phyloP scores from a whole-genome alignment of 2,329 filamentous ascomycete species.

The Endoconidiophora polonica region DNA sequence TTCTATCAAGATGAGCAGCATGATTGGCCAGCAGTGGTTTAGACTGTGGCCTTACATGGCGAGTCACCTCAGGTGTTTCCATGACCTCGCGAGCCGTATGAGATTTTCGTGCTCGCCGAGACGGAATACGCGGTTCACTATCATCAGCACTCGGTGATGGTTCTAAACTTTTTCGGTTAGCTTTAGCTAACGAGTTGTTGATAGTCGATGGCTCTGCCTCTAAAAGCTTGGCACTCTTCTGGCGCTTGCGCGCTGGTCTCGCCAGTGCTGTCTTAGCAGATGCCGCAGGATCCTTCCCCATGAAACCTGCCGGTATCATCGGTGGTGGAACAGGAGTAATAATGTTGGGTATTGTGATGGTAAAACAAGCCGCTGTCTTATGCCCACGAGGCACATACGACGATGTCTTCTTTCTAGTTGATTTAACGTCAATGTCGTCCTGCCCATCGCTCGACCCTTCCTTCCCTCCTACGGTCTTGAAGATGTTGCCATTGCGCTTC shows the following conservation, averaged over 20 bases:
- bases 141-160: too few relatives aligned
- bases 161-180: too few relatives aligned
- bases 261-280: background rate
- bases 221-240: background rate
- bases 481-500: background rate
- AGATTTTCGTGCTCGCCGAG: too few relatives aligned
- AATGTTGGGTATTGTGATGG: background rate
- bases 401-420: background rate
- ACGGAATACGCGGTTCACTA: too few relatives aligned
- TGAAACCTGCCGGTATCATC: background rate
- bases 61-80: too few relatives aligned
- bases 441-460: background rate
- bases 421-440: background rate
- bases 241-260: background rate
- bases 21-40: too few relatives aligned
- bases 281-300: background rate
- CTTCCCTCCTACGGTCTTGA: background rate
- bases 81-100: too few relatives aligned
- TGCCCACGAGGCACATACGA: constrained; percentile 1
- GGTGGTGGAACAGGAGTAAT: constrained; percentile 4
- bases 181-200: too few relatives aligned
- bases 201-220: background rate
- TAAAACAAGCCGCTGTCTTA: background rate
- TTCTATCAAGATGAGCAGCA: too few relatives aligned
- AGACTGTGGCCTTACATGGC: too few relatives aligned